Conservation (phyloP, 2,329 filamentous ascomycete species). For the Paraphoma chrysanthemicola region DNA sequence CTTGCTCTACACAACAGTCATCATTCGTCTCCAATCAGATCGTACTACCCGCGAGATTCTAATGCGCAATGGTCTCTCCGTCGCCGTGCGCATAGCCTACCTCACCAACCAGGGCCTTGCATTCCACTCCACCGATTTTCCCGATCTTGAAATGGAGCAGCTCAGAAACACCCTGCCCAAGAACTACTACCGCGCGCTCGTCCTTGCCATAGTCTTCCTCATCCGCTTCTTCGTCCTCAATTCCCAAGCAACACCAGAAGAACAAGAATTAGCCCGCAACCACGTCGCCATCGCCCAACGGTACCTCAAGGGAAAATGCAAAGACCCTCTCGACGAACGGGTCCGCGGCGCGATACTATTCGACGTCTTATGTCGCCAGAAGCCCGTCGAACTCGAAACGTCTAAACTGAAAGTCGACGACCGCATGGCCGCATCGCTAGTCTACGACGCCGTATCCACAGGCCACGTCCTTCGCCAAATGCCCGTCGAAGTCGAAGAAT, state of each 20-base stretch:
- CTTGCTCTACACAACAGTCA: conserved; percentile 27
- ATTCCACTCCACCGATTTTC: conserved; percentile 14
- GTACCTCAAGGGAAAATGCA: conserved; percentile 18
- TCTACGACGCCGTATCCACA: conserved; percentile 26
- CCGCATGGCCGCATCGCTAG: conserved; percentile 26
- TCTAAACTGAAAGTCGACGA: conserved; percentile 24
- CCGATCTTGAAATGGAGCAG: conserved; percentile 5
- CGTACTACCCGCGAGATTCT: conserved; percentile 24
- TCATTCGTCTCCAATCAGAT: conserved; percentile 25
- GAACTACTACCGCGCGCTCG: conserved; percentile 22
- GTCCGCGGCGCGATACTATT: conserved; percentile 18
- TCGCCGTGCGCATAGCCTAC: conserved; percentile 25
- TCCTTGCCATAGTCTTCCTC: conserved; percentile 26
- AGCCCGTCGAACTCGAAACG: conserved; percentile 22
- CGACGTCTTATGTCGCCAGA: conserved; percentile 20
- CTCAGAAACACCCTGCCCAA: conserved; percentile 24
- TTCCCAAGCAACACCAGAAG: conserved; percentile 20
- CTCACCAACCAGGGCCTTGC: conserved; percentile 20
- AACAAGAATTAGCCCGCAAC: conserved; percentile 31
- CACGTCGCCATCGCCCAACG: conserved; percentile 29
- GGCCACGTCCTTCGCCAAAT: conserved; percentile 21
- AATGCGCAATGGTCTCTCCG: conserved; percentile 23
- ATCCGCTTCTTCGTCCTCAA: conserved; percentile 33
- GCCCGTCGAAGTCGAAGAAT: conserved; percentile 14
- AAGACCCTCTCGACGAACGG: conserved; percentile 16